Base-by-base conservation (phyloP, 2,329 filamentous ascomycete genomes). In the Colletotrichum brevisporum region DNA sequence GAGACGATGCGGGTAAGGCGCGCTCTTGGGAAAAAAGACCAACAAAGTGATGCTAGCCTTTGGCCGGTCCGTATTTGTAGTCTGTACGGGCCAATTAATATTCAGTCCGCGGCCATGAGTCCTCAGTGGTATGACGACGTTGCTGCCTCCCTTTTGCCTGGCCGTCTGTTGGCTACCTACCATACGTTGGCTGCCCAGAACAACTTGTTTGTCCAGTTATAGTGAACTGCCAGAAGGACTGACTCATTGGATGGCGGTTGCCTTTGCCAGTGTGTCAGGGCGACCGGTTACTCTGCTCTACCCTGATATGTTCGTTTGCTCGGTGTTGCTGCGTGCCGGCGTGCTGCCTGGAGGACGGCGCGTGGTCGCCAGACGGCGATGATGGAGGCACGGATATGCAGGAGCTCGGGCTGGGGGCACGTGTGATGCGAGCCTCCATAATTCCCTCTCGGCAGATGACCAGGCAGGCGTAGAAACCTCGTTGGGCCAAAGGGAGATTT, bases 351-450 rank as follows among this genome's bases (percentile, higher is more conserved):
- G 24, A 36, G 24, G 24, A 13, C 16, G 27, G 51, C 26, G 51
- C 24, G 39, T 48, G 39, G 21, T 61, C 56, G 45, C 43, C 39
- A 31, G 59, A 53, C 43, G 56, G 47, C 51, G 55, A 69, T 55
- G 55, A 69, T 67, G 67, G 55, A 69, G 63, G 67, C 62, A 61
- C 67, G 56, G 51, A 60, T 61, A 67, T 69, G 67, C 56, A 67
- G 62, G 67, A 67, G 67, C 51, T 61, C 62, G 41, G 63, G 55
- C 51, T 45, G 41, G 26, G 43, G 56, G 50, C 55, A 66, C 56
- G 62, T 41, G 55, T 51, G 36, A 61, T 56, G 55, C 51, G 51
- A 69, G 56, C 55, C 47, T 43, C 36, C 45, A 69, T 36, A 43
- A 45, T 55, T 51, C 45, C 66, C 61, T 59, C 51, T 18, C 60